Conservation (phyloP, 495 filamentous ascomycete species). For the Xylaria sp. region DNA sequence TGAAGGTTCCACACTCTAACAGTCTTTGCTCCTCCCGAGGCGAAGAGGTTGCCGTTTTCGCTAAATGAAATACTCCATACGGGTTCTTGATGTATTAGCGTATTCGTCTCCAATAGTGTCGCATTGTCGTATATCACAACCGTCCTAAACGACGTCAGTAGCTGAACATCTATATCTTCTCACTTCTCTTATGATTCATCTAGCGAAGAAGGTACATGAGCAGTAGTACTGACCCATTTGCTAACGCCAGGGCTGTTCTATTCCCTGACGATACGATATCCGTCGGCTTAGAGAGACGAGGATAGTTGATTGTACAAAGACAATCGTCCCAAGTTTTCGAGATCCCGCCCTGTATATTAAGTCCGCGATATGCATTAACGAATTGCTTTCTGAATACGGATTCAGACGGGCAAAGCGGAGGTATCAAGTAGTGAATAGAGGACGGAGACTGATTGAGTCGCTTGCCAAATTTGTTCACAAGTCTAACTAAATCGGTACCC, state of each 20-base stretch:
- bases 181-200: too few species aligned
- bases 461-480: constrained; percentile 25
- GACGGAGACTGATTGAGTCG: constrained; percentile 31
- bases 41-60: constrained; percentile 27
- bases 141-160: constrained; percentile 9
- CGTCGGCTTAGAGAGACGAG: constrained; percentile 20
- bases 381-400: constrained; percentile 34
- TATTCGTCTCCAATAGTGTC: constrained; percentile 32
- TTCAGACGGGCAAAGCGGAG: constrained; percentile 40
- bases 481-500: constrained; percentile 23
- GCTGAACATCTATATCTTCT: background rate
- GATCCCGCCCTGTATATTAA: constrained; percentile 37
- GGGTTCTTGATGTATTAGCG: constrained; percentile 32
- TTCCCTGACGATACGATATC: constrained; percentile 7
- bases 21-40: constrained; percentile 26
- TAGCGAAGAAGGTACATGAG: too few species aligned
- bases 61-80: constrained; percentile 33
- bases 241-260: constrained; percentile 9
- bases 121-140: constrained; percentile 35
- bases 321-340: constrained; percentile 39
- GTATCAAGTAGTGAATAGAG: constrained; percentile 40
- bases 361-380: constrained; percentile 21
- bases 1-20: constrained; percentile 38
- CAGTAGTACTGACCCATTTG: background rate
- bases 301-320: constrained; percentile 35